phyloP scores from a whole-genome alignment of 1,139 yeast species.

The Pichia sp. region DNA sequence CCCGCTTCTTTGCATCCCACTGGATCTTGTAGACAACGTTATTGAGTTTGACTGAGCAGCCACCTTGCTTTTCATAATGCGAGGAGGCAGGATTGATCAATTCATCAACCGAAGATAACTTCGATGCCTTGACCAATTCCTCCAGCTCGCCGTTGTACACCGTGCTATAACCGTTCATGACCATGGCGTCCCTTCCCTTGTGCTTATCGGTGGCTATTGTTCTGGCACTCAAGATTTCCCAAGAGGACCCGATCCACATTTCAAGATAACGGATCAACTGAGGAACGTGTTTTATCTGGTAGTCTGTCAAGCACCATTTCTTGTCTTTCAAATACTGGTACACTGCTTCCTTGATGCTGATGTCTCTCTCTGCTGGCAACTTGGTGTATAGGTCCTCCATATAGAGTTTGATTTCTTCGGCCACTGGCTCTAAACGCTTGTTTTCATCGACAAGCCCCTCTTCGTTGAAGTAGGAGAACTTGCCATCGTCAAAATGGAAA shows the following conservation, averaged over 20 bases:
- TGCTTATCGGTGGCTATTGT: slow-evolving; percentile 21
- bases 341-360: slow-evolving; percentile 27
- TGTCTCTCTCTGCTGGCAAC: slow-evolving; percentile 40
- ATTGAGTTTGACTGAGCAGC: slow-evolving; percentile 38
- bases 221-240: slow-evolving; percentile 48
- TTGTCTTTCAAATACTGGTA: slow-evolving; percentile 42
- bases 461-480: slow-evolving; percentile 25
- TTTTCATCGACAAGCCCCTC: slow-evolving; percentile 24
- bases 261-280: slow-evolving; percentile 49
- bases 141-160: slow-evolving; percentile 47
- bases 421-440: slow-evolving; percentile 37
- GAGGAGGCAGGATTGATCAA: background rate
- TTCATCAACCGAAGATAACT: background rate
- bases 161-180: slow-evolving; percentile 53
- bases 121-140: slow-evolving; percentile 35
- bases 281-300: slow-evolving; percentile 48
- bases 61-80: slow-evolving; percentile 7
- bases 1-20: slow-evolving; percentile 27
- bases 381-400: slow-evolving; percentile 46
- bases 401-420: slow-evolving; percentile 55
- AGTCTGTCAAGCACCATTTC: slow-evolving; percentile 44
- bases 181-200: slow-evolving; percentile 59
- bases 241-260: slow-evolving; percentile 72
- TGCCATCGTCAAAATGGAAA: slow-evolving; percentile 47
- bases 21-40: slow-evolving; percentile 46